A percentile compares a stretch with the other conserved stretches of the same genome.
Evolutionary conservation across 169 alveolate species (phyloP).

Genomic region (Plasmodium knowlesi): DNA sequence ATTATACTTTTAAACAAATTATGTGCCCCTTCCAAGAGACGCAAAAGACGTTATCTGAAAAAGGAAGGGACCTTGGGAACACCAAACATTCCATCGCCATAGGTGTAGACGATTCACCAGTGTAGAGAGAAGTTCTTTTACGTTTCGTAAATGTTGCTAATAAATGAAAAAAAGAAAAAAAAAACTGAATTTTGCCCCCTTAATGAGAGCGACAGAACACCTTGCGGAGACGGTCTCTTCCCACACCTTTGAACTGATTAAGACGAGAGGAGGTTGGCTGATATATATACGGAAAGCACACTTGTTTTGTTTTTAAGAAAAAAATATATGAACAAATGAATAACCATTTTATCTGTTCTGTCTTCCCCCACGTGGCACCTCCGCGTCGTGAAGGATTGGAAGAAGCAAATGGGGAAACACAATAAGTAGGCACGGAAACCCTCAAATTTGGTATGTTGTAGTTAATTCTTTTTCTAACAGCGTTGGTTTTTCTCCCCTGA

Average conservation of each 20-base stretch:
- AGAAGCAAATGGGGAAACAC: background rate
- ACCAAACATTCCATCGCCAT: background rate
- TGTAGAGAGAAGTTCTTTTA: background rate
- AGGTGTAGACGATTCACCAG: background rate
- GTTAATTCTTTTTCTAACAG: background rate
- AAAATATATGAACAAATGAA: background rate
- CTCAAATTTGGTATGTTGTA: background rate
- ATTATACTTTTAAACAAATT: background rate
- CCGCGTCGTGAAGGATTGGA: background rate
- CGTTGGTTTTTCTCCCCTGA: background rate
- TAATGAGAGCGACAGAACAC: background rate
- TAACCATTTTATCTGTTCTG: background rate
- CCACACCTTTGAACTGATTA: background rate
- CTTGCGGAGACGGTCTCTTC: background rate
- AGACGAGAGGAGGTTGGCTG: background rate
- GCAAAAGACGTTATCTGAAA: background rate
- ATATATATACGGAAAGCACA: background rate
- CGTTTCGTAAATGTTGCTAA: background rate
- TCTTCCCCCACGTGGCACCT: background rate
- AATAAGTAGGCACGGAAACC: background rate
- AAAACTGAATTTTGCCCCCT: background rate
- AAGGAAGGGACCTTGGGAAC: background rate
- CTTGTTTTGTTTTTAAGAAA: background rate
- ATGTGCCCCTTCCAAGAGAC: background rate
- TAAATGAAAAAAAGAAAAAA: background rate